Base-by-base conservation (phyloP, 495 filamentous ascomycete genomes). In the Neurospora sublineolata region DNA sequence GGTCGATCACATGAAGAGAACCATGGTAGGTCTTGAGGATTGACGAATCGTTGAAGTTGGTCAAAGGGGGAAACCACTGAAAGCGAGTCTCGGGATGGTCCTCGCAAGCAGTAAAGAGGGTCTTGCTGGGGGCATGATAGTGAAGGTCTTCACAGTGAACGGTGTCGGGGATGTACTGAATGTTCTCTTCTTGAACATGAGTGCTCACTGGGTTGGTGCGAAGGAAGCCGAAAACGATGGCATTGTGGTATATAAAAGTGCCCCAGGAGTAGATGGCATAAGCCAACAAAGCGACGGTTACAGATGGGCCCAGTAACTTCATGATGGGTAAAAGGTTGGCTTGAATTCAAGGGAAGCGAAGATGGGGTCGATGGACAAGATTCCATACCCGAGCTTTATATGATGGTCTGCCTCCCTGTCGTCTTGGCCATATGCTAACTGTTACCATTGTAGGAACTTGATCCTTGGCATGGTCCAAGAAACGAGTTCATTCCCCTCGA, bases 131-230 rank as follows among this genome's bases (percentile, higher is more conserved):
- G 8, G 75, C 77, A 74, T 88, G 85, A 70, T 88, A 84, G 73
- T 90, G 87, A 14, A 90, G 68, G 77, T 90, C 88, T 71, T 90
- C 88, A 73, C 87, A 89, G 39, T 86, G 80, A 37, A 83, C 73
- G 0, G 87, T 88, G 74, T 88, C 86, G 6, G 81, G 77, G 64
- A 90, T 86, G 30, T 64, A 64, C 30, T 74, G 71, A 6, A 77
- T 52, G 37, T 79, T 37, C 11, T 76, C 73, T n/a, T 70, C 69
- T 11, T 70, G 69, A 16, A 33, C 68, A 12, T 73, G 30, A 3
- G 70, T 72, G 39, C 69, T 75, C 12, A 33, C 20, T 12, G 74
- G 74, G 11, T 76, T 71, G 37, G 42, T 46, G n/a, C 79, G 78
- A 5, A 81, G 72, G 20, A 70, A 68, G 12, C 79, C 79, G 6